Evolutionary conservation across 2,329 filamentous ascomycete genomes (phyloP).

Genomic region (Diaporthe ilicicola): DNA sequence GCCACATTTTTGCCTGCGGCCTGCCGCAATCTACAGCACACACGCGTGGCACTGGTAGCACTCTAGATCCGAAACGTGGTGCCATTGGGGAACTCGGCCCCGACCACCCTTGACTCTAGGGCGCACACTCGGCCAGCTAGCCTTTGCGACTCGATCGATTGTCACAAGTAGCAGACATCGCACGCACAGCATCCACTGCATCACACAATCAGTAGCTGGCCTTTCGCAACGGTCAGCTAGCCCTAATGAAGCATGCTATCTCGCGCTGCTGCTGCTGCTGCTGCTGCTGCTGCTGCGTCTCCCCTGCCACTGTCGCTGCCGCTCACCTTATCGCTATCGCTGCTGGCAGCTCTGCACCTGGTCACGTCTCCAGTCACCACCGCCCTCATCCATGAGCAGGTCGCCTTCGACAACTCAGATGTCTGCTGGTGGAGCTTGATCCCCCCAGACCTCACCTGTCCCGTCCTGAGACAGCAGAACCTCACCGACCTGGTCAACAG

Average conservation of each 20-base stretch:
- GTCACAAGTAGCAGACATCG: neutral
- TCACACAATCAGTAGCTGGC: neutral
- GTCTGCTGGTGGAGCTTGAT: conserved; percentile 32
- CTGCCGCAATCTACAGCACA: neutral
- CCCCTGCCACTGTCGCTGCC: neutral
- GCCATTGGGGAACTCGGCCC: neutral
- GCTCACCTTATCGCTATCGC: neutral
- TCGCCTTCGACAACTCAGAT: conserved; percentile 30
- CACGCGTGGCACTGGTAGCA: no score
- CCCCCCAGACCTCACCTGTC: conserved; percentile 30
- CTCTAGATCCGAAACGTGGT: neutral
- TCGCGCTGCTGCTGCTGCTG: neutral
- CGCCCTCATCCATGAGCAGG: conserved; percentile 30
- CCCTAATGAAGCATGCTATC: conserved; percentile 12
- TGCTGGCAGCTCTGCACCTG: conserved; percentile 15
- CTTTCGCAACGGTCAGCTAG: neutral
- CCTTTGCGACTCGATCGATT: neutral
- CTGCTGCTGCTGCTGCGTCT: neutral
- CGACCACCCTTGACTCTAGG: neutral
- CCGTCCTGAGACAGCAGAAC: conserved; percentile 42
- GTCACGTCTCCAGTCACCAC: neutral
- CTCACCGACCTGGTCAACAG: conserved; percentile 51
- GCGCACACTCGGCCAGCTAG: neutral
- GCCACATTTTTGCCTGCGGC: neutral
- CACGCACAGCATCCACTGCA: neutral